A percentile compares a stretch with the other conserved stretches of the same genome.
These are phyloP conservation scores for Gremmenia infestans DNA, from an alignment of 2,329 filamentous ascomycete species.

Conservation along the genomic window DNA sequence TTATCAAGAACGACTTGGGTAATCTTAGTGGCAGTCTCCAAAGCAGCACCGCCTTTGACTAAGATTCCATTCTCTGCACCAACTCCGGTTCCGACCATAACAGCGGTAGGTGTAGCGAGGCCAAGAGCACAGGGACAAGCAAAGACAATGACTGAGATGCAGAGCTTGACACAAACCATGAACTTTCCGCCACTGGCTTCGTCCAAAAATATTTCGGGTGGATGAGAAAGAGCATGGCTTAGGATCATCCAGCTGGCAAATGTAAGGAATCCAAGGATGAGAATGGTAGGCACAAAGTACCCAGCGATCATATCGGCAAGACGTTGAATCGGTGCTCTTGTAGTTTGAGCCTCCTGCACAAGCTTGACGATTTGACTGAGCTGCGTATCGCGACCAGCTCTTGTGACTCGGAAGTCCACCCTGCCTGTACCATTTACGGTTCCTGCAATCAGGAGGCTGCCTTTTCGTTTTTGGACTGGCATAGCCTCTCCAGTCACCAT, in stretches of 20 bases:
- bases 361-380: conserved; percentile 96
- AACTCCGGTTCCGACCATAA: conserved; percentile 98
- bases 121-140: conserved; percentile 97
- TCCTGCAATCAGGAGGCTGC: conserved; percentile 77
- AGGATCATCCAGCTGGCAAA: conserved; percentile 94
- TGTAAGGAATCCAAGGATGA: conserved; percentile 76
- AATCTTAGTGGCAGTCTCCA: conserved; percentile 86
- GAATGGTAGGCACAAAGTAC: conserved; percentile 88
- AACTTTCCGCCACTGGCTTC: conserved; percentile 80
- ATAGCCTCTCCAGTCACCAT: conserved; percentile 98
- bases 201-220: conserved; percentile 82
- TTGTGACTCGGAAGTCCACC: conserved; percentile 85
- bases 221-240: conserved; percentile 75
- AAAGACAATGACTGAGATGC: conserved; percentile 97
- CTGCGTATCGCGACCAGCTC: conserved; percentile 91
- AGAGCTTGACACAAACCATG: conserved; percentile 96
- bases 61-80: conserved; percentile 94
- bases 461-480: conserved; percentile 85
- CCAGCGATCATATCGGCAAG: conserved; percentile 88
- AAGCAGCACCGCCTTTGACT: conserved; percentile 91
- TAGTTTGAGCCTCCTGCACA: conserved; percentile 97
- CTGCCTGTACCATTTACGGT: conserved; percentile 93
- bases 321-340: conserved; percentile 86
- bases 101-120: conserved; percentile 88
- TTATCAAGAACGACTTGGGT: conserved; percentile 92